phyloP scores from a whole-genome alignment of 495 filamentous ascomycete species.

The Penicillium dipodomyicola region DNA sequence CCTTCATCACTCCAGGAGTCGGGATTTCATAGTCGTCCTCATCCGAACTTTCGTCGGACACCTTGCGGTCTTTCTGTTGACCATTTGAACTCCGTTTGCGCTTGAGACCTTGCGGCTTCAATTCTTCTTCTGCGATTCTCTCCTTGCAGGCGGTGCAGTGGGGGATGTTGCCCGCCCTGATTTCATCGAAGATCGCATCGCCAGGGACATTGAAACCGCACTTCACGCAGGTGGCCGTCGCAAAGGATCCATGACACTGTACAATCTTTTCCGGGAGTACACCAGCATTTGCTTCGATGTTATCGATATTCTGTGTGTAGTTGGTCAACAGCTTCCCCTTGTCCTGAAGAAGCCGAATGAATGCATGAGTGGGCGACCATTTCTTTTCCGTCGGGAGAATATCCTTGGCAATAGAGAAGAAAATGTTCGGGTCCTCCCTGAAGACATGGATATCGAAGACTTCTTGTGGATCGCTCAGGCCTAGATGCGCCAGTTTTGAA shows the following conservation, averaged over 20 bases:
- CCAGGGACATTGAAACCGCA: constrained; percentile 75
- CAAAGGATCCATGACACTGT: constrained; percentile 95
- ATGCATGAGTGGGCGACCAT: constrained; percentile 88
- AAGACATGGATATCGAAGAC: constrained; percentile 91
- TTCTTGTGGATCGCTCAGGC: constrained; percentile 83
- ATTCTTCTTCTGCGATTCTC: constrained; percentile 39
- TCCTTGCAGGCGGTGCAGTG: constrained; percentile 50
- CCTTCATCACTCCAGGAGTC: constrained; percentile 88
- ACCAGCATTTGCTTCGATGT: constrained; percentile 86
- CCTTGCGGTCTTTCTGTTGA: constrained; percentile 50
- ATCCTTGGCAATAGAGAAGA: constrained; percentile 88
- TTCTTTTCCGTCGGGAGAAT: constrained; percentile 74
- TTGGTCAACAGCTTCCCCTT: constrained; percentile 90
- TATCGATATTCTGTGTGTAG: constrained; percentile 99
- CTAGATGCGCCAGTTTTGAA: constrained; percentile 72
- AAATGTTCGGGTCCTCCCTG: constrained; percentile 80
- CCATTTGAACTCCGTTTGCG: constrained; percentile 71
- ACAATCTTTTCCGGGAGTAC: constrained; percentile 81
- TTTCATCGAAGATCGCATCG: constrained; percentile 71
- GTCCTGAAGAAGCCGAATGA: constrained; percentile 90
- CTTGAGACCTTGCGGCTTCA: constrained; percentile 56
- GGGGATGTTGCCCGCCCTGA: constrained; percentile 68
- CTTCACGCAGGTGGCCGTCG: constrained; percentile 84
- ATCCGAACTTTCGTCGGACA: constrained; percentile 61
- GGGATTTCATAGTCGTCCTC: constrained; percentile 71